These are phyloP conservation scores for Streptanthus diversifolius DNA, from an alignment of 345 rosid genomes.

Conservation along the genomic window DNA sequence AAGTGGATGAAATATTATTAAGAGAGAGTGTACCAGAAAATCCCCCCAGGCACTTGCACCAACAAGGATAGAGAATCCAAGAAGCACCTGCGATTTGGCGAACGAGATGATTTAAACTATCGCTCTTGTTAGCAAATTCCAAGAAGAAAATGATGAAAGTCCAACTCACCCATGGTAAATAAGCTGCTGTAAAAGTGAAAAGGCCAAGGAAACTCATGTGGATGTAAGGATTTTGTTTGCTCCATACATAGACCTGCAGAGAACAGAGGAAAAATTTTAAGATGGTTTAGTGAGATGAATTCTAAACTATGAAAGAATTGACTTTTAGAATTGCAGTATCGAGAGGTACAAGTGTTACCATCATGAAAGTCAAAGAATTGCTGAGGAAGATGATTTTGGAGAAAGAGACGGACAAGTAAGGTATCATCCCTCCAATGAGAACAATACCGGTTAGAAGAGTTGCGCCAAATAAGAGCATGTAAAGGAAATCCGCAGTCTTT, in stretches of 20 bases:
- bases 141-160: not conserved
- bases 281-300: not conserved
- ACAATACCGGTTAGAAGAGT: conserved; percentile 79
- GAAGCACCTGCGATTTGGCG: conserved; percentile 55
- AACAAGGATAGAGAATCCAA: conserved; percentile 93
- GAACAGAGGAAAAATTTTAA: not conserved
- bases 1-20: not conserved
- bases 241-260: conserved; percentile 93
- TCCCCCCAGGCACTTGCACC: conserved; percentile 98
- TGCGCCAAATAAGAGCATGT: conserved; percentile 98
- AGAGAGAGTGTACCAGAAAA: conserved; percentile 56
- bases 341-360: conserved; percentile 45
- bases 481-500: conserved; percentile 95
- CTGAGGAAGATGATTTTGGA: conserved; percentile 94
- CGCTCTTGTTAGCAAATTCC: not conserved
- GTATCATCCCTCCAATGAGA: conserved; percentile 91
- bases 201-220: conserved; percentile 98
- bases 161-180: conserved; percentile 88
- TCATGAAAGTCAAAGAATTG: conserved; percentile 98
- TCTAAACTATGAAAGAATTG: not conserved
- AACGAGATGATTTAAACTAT: not conserved
- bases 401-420: conserved; percentile 82
- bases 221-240: conserved; percentile 94
- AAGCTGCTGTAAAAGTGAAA: conserved; percentile 93
- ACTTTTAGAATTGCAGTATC: not conserved